Conservation (phyloP, 2,329 filamentous ascomycete species). For the Laburnicola sp. region DNA sequence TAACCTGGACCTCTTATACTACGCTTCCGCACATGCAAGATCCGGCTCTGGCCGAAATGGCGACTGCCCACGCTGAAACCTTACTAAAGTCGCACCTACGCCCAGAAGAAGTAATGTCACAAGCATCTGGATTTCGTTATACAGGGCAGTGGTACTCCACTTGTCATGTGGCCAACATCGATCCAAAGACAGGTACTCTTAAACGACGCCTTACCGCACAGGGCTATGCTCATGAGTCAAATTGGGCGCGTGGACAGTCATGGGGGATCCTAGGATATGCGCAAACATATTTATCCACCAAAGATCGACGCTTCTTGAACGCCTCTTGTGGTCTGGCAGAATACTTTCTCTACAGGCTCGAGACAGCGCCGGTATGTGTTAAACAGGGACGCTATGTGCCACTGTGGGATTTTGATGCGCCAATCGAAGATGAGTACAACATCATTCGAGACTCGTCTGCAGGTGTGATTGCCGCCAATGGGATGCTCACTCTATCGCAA, state of each 20-base stretch:
- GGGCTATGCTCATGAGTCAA: constrained; percentile 44
- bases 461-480: constrained; percentile 45
- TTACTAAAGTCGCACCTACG: constrained; percentile 49
- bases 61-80: constrained; percentile 47
- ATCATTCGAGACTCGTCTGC: constrained; percentile 47
- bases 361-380: too few species aligned
- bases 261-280: constrained; percentile 51
- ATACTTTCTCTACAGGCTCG: constrained; percentile 51
- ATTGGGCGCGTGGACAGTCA: constrained; percentile 50
- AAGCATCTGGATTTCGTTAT: too few species aligned
- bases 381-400: constrained; percentile 44
- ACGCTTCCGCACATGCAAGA: constrained; percentile 42
- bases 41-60: constrained; percentile 41
- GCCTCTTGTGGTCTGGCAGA: constrained; percentile 38
- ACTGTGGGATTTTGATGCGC: constrained; percentile 51
- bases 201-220: constrained; percentile 49
- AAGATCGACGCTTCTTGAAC: constrained; percentile 41
- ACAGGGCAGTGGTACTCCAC: constrained; percentile 46
- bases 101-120: constrained; percentile 24
- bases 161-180: constrained; percentile 6
- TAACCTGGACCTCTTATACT: constrained; percentile 51
- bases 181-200: constrained; percentile 2
- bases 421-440: constrained; percentile 31
- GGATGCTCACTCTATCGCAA: constrained; percentile 46
- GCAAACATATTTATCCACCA: constrained; percentile 47